phyloP scores from a whole-genome alignment of 2,329 filamentous ascomycete genomes.

The Xylariaceae sp. region DNA sequence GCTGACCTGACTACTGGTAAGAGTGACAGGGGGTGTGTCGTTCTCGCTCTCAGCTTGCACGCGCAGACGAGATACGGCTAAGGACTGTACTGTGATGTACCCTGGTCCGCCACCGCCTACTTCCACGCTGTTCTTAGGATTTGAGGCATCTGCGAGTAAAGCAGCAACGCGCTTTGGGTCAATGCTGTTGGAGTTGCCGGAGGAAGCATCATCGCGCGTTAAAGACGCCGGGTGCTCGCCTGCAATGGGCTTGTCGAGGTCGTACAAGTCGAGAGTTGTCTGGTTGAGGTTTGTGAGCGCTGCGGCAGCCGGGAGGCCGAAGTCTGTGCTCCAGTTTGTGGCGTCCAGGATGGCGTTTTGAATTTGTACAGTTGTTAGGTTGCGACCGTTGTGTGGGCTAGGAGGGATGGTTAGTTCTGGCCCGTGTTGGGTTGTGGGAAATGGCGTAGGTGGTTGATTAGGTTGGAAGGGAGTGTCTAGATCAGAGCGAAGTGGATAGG shows the following conservation, averaged over 20 bases:
- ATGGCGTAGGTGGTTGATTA: neutral
- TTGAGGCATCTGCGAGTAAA: slow-evolving; percentile 15
- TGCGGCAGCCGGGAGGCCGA: slow-evolving; percentile 9
- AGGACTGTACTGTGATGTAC: no score
- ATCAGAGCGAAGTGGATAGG: neutral
- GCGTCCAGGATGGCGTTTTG: slow-evolving; percentile 13
- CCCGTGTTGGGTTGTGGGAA: no score
- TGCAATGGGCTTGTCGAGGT: slow-evolving; percentile 12
- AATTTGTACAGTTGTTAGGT: slow-evolving; percentile 14
- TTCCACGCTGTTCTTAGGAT: slow-evolving; percentile 17
- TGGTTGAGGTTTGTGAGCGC: slow-evolving; percentile 7
- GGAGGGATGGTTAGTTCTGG: neutral
- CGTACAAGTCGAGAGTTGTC: slow-evolving; percentile 11
- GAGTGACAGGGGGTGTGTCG: no score
- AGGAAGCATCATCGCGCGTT: slow-evolving; percentile 15
- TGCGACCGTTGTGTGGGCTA: slow-evolving; percentile 17
- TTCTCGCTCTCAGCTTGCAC: no score
- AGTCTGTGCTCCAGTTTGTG: slow-evolving; percentile 16
- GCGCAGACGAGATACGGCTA: no score
- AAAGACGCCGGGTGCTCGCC: slow-evolving; percentile 19
- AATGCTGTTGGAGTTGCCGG: slow-evolving; percentile 16
- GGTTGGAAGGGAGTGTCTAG: neutral
- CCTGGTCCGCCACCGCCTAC: no score
- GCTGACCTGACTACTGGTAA: slow-evolving; percentile 6
- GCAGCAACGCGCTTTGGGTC: slow-evolving; percentile 13